A percentile compares a stretch with the other conserved stretches of the same genome.
These are phyloP conservation scores for Teunomyces lycoperdinae DNA, from an alignment of 805 yeast species.

Conservation along the genomic window DNA sequence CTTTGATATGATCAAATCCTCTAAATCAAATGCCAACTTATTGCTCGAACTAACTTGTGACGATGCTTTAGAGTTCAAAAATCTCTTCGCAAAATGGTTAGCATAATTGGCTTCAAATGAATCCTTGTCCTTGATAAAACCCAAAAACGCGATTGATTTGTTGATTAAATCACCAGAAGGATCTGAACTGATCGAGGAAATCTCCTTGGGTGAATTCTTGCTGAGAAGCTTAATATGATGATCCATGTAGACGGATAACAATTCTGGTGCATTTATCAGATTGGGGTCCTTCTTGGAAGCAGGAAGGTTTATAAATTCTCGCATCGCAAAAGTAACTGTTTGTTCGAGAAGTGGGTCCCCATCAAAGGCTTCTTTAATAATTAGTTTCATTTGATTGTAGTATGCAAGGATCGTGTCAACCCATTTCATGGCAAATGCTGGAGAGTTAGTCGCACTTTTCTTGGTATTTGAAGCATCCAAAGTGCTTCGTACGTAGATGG, in stretches of 20 bases:
- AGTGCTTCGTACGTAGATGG: conserved; percentile 19
- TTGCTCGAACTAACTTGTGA: conserved; percentile 24
- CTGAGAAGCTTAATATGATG: conserved; percentile 34
- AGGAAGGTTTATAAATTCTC: conserved; percentile 59
- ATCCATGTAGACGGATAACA: conserved; percentile 41
- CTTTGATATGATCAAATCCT: conserved; percentile 62
- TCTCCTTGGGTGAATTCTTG: conserved; percentile 16
- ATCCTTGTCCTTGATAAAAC: conserved; percentile 77
- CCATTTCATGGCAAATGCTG: conserved; percentile 67
- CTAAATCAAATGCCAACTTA: conserved; percentile 56
- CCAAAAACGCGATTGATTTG: conserved; percentile 59
- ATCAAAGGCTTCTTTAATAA: conserved; percentile 49
- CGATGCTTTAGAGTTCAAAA: conserved; percentile 39
- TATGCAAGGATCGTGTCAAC: conserved; percentile 53
- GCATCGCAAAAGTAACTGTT: conserved; percentile 58
- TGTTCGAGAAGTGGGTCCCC: conserved; percentile 50
- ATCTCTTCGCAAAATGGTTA: conserved; percentile 79
- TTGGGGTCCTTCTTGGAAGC: conserved; percentile 42
- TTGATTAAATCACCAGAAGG: conserved; percentile 41
- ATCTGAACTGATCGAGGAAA: conserved; percentile 8
- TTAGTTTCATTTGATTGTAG: conserved; percentile 47
- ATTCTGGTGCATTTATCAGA: conserved; percentile 35
- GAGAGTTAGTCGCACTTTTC: conserved; percentile 22
- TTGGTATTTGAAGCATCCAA: conserved; percentile 9
- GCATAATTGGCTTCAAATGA: conserved; percentile 81